These are phyloP conservation scores for Verticillium klebahnii DNA, from an alignment of 2,329 filamentous ascomycete genomes.

Conservation along the genomic window DNA sequence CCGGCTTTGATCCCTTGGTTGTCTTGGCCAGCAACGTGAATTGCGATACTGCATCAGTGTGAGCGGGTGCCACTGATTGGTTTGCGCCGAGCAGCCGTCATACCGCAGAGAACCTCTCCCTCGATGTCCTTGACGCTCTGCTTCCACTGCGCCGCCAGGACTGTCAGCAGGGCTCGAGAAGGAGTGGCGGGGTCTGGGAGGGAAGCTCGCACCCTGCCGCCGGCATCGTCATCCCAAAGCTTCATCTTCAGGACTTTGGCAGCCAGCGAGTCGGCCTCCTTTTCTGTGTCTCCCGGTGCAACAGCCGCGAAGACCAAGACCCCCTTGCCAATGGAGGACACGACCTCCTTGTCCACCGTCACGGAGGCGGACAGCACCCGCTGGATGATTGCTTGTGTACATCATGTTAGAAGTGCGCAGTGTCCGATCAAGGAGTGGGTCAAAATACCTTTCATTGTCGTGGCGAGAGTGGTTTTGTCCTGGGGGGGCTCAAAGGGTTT, in stretches of 20 bases:
- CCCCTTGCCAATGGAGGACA: slow-evolving; percentile 88
- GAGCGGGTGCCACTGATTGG: background rate
- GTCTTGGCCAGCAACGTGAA: slow-evolving; percentile 90
- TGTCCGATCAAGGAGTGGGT: slow-evolving; percentile 6
- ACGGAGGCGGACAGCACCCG: slow-evolving; percentile 93
- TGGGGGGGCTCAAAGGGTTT: background rate
- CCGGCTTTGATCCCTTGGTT: slow-evolving; percentile 94
- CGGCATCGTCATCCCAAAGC: slow-evolving; percentile 81
- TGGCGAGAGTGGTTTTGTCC: background rate
- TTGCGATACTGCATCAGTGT: slow-evolving; percentile 70
- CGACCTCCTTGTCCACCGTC: slow-evolving; percentile 82
- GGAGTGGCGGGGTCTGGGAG: slow-evolving; percentile 1
- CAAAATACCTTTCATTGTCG: slow-evolving; percentile 31
- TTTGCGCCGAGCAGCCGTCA: slow-evolving; percentile 16
- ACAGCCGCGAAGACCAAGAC: slow-evolving; percentile 89
- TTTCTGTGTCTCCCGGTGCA: slow-evolving; percentile 82
- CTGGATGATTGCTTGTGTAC: slow-evolving; percentile 73
- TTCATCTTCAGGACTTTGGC: slow-evolving; percentile 84
- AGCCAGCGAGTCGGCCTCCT: slow-evolving; percentile 80
- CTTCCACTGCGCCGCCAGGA: slow-evolving; percentile 66
- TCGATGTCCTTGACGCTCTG: slow-evolving; percentile 79
- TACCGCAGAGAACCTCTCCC: slow-evolving; percentile 93
- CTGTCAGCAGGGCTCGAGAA: background rate
- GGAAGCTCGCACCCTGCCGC: slow-evolving; percentile 50
- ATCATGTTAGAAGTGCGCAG: slow-evolving; percentile 12